phyloP scores from a whole-genome alignment of 192 early-diverging fungal species.

The Cladochytrium replicatum region DNA sequence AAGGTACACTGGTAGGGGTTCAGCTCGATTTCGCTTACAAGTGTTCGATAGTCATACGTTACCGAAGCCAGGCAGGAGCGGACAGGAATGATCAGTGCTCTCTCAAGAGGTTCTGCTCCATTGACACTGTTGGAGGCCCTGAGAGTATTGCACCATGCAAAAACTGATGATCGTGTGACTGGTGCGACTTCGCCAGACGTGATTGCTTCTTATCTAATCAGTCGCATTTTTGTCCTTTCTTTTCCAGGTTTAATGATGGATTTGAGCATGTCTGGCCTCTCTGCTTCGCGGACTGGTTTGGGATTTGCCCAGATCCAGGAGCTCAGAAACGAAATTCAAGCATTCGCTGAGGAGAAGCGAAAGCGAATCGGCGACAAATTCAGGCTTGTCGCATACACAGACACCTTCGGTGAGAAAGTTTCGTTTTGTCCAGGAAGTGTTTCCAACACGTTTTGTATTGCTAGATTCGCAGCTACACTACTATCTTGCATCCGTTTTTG shows the following conservation, averaged over 20 bases:
- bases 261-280: background rate
- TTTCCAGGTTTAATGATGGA: constrained; percentile 6
- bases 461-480: constrained; percentile 53
- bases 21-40: no score
- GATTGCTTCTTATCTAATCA: no score
- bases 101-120: no score
- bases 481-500: constrained; percentile 55
- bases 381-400: constrained; percentile 48
- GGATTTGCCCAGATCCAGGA: constrained; percentile 56
- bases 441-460: background rate
- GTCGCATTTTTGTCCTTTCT: no score
- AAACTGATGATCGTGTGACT: no score
- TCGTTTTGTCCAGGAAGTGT: background rate
- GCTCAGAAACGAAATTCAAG: constrained; percentile 37
- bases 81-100: no score
- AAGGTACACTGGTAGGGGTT: no score
- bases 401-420: constrained; percentile 45
- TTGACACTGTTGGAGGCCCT: no score
- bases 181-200: no score
- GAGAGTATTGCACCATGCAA: no score
- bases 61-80: no score
- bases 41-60: no score
- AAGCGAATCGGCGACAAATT: constrained; percentile 35
- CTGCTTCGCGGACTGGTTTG: constrained; percentile 6
- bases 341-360: constrained; percentile 41